Evolutionary conservation across 768 basidiomycete genomes (phyloP), one percentile per base, ranked within the genome.

Genomic region (Mrakia blollopis): DNA sequence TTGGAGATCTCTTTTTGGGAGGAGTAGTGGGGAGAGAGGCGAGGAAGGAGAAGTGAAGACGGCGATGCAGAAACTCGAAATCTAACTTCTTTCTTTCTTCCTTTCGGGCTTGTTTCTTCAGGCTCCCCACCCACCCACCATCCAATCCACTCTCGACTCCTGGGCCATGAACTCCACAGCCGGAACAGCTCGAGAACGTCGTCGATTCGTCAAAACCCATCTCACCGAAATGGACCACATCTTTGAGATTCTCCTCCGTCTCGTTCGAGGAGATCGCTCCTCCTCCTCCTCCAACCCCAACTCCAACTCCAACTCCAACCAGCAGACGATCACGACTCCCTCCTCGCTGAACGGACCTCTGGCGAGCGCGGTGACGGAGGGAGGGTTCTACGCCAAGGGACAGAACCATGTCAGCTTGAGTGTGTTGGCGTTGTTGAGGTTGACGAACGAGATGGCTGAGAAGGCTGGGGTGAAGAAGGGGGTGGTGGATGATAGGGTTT

Each of bases 371-470:
- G 85, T 92, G 69, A 85, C 88, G 8, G 89, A 88, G n/a, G 89
- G 89, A 60, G 91, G 92, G 5, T 88, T 92, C 18, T 92, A 94
- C 81, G 90, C 89, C 28, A 86, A 89, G 57, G 92, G 95, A 81
- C 96, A 99, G 85, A 98, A 94, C 0, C 94, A 95, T 80, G 91
- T 96, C 32, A 93, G 93, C 13, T 88, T 98, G 44, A 94, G 95
- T 13, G 92, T 98, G 16, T 86, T 98, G 71, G 93, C 94, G 21
- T 88, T 98, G 83, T 94, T 93, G 85, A 87, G 91, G 35, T 88
- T 98, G 86, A 86, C 91, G 9, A 85, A 90, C 70, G 93, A 94
- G 79, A 94, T 90, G 82, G 94, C 93, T 9, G 86, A 87, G 82
- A 90, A 89, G 81, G 90, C 90, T 3, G 84, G 84, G 2, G 83